These are phyloP conservation scores for Podila epicladia DNA, from an alignment of 192 early-diverging fungal genomes.

Conservation along the genomic window DNA sequence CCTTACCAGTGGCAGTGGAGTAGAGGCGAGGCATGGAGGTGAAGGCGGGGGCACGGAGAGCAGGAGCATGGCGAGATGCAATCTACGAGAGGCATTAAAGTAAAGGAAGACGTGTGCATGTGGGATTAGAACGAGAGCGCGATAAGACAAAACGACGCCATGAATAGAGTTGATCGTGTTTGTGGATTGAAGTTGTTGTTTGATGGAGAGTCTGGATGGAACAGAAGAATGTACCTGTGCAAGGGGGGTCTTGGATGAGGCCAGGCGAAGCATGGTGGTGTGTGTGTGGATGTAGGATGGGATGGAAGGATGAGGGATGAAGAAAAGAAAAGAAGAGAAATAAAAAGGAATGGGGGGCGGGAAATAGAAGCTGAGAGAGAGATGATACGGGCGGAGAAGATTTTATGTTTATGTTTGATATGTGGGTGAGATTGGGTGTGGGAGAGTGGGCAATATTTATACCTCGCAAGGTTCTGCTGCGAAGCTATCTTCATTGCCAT, in stretches of 20 bases:
- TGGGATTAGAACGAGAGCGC: neutral
- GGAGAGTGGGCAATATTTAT: too few relatives aligned
- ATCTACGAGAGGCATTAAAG: slow-evolving; percentile 14
- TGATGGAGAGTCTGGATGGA: neutral
- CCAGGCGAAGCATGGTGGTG: slow-evolving; percentile 48
- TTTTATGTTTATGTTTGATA: neutral
- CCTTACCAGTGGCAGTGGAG: slow-evolving; percentile 44
- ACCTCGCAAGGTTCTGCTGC: too few relatives aligned
- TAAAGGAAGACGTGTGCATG: neutral
- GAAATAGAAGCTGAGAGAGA: neutral
- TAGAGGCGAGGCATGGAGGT: slow-evolving; percentile 51
- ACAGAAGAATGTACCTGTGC: slow-evolving; percentile 18
- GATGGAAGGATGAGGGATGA: neutral
- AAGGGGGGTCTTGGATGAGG: slow-evolving; percentile 35
- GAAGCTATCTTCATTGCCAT: too few relatives aligned
- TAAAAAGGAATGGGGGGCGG: slow-evolving; percentile 1
- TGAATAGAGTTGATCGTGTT: neutral
- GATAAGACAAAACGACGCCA: neutral
- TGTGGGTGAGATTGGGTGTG: neutral
- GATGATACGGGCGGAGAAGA: neutral
- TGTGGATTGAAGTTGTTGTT: neutral
- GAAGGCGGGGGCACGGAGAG: slow-evolving; percentile 43
- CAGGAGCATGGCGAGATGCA: slow-evolving; percentile 42
- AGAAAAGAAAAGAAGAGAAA: slow-evolving; percentile 1
- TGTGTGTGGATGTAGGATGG: slow-evolving; percentile 4